Evolutionary conservation across 345 rosid species (phyloP), one percentile per base, ranked within the genome.

Genomic region (Euphorbia tirucalli): DNA sequence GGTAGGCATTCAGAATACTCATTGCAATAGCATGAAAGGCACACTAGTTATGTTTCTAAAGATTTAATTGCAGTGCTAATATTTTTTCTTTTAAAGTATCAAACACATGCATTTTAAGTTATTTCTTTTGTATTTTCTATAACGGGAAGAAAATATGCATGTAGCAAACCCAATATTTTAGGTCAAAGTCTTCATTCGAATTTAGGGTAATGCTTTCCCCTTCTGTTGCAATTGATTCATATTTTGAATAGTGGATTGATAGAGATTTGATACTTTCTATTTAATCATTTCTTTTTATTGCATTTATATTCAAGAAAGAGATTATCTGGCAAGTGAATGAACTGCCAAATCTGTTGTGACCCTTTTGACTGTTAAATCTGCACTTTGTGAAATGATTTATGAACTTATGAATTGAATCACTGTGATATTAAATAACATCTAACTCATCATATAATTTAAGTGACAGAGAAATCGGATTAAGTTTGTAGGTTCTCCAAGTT

Each of bases 1-100:
- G 66, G 85, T 72, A 61, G 71, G 63, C 66, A 2, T 22, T 61
- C 13, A 19, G 13, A 50, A 31, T 28, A 35, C 27, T 28, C 43
- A 19, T 60, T 57, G 64, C 71, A 10, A 25, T 41, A 19, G 57
- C n/a, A 24, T n/a, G 5, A 44, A 14, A 44, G 48, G 7, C 9
- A 25, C 0, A 24, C 27, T 32, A 19, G 24, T 61, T 30, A 21
- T 22, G 16, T 11, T 10, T 63, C 32, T 11, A 21, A 21, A 37
- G 50, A 39, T n/a, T 63, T 39, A 22, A 8, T 19, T 21, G 13
- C 8, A 6, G 16, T 44, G 9, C 11, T 65, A 4, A 5, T 27
- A 4, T 22, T 16, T 48, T 66, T 49, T 5, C 11, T 66, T 27
- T 66, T 9, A 18, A 48, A 28, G 0, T 28, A 18, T 66, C n/a